Evolutionary conservation across 1,139 yeast species (phyloP), one percentile per base, ranked within the genome.

Genomic region (Diutina neorugosa): DNA sequence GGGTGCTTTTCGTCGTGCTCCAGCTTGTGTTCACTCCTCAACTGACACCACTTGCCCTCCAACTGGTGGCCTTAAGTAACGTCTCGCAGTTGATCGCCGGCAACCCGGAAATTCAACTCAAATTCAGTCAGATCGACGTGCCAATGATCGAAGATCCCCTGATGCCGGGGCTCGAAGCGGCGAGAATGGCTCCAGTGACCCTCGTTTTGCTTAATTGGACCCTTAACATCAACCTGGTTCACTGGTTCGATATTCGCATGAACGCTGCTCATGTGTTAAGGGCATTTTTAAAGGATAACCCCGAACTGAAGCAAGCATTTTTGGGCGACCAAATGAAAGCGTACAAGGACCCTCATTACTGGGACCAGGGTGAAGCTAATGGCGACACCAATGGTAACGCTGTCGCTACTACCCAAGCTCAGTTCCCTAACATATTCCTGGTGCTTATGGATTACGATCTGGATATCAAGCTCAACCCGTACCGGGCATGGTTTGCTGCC

Each of bases 401-500:
- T 6, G 37, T 9, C 37, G 4, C 21, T 2, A 23, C 34, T 53
- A 20, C 21, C 14, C 43, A 34, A 12, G 7, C 21, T 1, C 4
- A 42, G 1, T 19, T 19, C 41, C 74, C 70, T 2, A 88, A 88
- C 62, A 66, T 93, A 1, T 81, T 93, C 54, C 71, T 81, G 20
- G 79, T 86, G 0, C 67, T 93, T 7, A 77, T 89, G 62, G 94
- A 86, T 58, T 89, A 86, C 61, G 94, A 90, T 60, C 79, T 88
- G 1, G 90, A 86, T 19, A 69, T 79, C 51, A 80, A 83, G 55
- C 68, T 90, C 48, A 91, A 94, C 59, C 97, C 98, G 0, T 93
- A 89, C 64, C 81, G 84, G 61, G 70, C 82, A 0, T 94, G 96
- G 95, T 91, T 93, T 69, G 83, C 97, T 0, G 73, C 88, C 1